phyloP scores from a whole-genome alignment of 768 basidiomycete genomes.

The Trametes maxima region DNA sequence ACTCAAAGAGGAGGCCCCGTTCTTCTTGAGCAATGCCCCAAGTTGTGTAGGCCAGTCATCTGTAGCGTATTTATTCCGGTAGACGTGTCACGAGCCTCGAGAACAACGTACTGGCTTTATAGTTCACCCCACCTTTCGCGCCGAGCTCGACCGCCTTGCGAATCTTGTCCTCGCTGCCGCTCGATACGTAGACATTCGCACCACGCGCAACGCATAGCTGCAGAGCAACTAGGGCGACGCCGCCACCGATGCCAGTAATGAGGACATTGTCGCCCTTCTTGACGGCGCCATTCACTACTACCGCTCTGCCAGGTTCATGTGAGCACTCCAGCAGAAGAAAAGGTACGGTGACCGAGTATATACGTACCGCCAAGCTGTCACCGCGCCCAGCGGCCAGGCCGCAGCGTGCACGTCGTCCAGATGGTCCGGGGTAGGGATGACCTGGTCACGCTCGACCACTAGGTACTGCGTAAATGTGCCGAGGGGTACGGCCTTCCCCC shows the following conservation, averaged over 20 bases:
- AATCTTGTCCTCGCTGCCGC: slow-evolving; percentile 70
- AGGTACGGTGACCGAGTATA: slow-evolving; percentile 14
- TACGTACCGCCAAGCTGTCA: slow-evolving; percentile 85
- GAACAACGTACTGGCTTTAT: slow-evolving; percentile 55
- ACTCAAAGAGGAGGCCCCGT: slow-evolving; percentile 32
- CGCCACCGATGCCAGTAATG: slow-evolving; percentile 83
- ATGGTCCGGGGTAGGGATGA: slow-evolving; percentile 66
- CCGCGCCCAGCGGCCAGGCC: slow-evolving; percentile 75
- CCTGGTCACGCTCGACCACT: slow-evolving; percentile 67
- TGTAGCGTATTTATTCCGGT: neutral
- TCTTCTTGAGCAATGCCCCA: slow-evolving; percentile 33
- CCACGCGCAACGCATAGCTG: slow-evolving; percentile 78
- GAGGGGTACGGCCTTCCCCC: slow-evolving; percentile 49
- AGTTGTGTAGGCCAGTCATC: slow-evolving; percentile 42
- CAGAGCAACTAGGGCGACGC: slow-evolving; percentile 76
- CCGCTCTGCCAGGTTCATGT: slow-evolving; percentile 49
- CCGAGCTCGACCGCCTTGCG: slow-evolving; percentile 64
- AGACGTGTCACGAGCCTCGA: too few species aligned
- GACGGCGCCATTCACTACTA: slow-evolving; percentile 65
- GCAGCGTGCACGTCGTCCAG: slow-evolving; percentile 68
- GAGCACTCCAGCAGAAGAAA: too few species aligned
- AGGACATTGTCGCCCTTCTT: slow-evolving; percentile 69
- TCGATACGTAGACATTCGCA: slow-evolving; percentile 83
- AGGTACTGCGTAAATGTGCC: slow-evolving; percentile 83
- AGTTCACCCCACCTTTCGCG: slow-evolving; percentile 76